Base-by-base conservation (phyloP, 2,329 filamentous ascomycete species). In the Colletotrichum sp. region DNA sequence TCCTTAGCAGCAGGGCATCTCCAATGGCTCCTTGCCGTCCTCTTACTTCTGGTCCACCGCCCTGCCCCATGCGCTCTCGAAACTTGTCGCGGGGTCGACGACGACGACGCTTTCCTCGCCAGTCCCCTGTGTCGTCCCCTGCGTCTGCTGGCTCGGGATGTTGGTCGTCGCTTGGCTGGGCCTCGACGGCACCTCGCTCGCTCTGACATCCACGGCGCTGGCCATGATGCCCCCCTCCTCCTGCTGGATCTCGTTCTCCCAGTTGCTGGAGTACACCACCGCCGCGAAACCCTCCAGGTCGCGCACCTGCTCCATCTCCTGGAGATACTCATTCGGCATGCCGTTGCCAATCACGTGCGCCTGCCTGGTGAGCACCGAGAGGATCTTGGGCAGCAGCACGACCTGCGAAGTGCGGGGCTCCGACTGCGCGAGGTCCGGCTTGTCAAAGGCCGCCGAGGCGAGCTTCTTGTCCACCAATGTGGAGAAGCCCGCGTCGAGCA, bases 301-400 rank as follows among this genome's bases (percentile, higher is more conserved):
- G 32, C 90, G 88, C 52, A 96, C 94, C 69, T 89, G 85, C 84
- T 98, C 95, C 89, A 98, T 95, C 52, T 93, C 92, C 80, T 92
- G 90, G 36, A 94, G 88, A 82, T 94, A 94, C 86, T 90, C 93
- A 84, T 91, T 95, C 73, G 90, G 92, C 85, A 92, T 90, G 79
- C 95, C 95, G 80, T 94, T 93, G 68, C 96, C 96, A 79, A 99
- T 98, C 70, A 89, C 90, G 84, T 98, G 96, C 7, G 96, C 96
- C 86, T 99, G 96, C 79, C 95, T 92, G 52, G 96, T 97, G 80
- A 99, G 91, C 7, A 98, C 94, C 4, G 96, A 98, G 43, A 99
- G 88, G 69, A 98, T 93, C 84, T 95, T 98, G 63, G 97, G 97
- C 55, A 99, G 90, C 39, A 91, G 84, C n/a, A 92, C 87, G 18